Base-by-base conservation (phyloP, 2,329 filamentous ascomycete genomes). In the Fusarium concolor region DNA sequence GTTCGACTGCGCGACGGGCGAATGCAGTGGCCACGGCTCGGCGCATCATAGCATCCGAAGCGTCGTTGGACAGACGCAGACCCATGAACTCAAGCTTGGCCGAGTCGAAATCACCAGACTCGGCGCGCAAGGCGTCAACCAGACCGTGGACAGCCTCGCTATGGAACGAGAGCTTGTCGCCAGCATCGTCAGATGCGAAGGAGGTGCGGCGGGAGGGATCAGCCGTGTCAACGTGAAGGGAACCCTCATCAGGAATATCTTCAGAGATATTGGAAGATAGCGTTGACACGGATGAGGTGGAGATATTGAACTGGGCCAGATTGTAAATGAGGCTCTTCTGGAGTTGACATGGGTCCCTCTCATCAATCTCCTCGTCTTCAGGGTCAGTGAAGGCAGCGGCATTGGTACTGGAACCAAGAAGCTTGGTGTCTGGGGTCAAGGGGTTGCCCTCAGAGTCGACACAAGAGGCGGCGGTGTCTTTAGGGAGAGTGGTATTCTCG, bases 81-180 rank as follows among this genome's bases (percentile, higher is more conserved):
- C 93, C 92, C 83, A 94, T 97, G 66, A 99, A 92, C 77, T 99
- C 96, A 33, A 98, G 87, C 77, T 95, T 93, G 49, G 88, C 87
- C 4, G 84, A 85, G 74, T 97, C 94, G 67, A 97, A 96, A 76
- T 96, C 92, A 12, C 89, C 87, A 15, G 88, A 87, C 14, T 89
- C 88, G 22, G 90, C 91, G 51, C 91, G 90, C 41, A 98, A 85
- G 24, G 93, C 92, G 74, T 97, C 94, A 65, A 94, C 86, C n/a
- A 98, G 87, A 63, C 93, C 95, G 68, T 90, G 85, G 5, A 95
- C 92, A 26, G 95, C 95, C 75, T 97, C 95, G 64, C 90, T 86
- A 77, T 97, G 92, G 85, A 98, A 98, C 59, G 82, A 79, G 31
- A 79, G 70, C 66, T 77, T 80, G 59, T 79, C 80, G 17, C 89